phyloP scores from a whole-genome alignment of 2,329 filamentous ascomycete species.

The Seiridium cupressi region DNA sequence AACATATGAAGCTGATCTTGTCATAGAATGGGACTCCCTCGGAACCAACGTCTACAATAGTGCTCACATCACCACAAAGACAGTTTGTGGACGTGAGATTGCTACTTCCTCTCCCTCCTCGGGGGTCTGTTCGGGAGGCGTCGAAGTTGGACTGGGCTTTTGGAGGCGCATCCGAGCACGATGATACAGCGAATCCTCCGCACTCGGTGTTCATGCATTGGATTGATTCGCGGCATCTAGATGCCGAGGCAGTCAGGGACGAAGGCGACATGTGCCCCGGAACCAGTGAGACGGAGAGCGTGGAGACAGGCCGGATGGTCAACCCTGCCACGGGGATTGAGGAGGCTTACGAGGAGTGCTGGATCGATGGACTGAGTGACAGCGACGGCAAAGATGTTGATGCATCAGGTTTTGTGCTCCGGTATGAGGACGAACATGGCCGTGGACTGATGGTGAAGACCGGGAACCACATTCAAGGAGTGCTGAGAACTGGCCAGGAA shows the following conservation, averaged over 20 bases:
- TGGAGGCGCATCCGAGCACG: conserved; percentile 44
- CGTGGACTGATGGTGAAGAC: conserved; percentile 4
- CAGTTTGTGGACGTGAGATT: conserved; percentile 59
- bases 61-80: conserved; percentile 62
- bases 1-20: not conserved
- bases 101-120: conserved; percentile 29
- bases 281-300: conserved; percentile 23
- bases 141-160: conserved; percentile 58
- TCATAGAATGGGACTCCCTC: conserved; percentile 36
- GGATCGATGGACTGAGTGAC: conserved; percentile 4
- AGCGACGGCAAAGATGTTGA: not conserved
- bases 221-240: conserved; percentile 52
- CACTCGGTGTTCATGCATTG: conserved; percentile 55
- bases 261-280: conserved; percentile 53
- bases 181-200: conserved; percentile 20
- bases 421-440: not conserved
- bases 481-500: not conserved
- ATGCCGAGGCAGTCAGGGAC: conserved; percentile 39
- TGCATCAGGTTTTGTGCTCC: conserved; percentile 5
- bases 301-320: conserved; percentile 60
- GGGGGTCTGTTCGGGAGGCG: not conserved
- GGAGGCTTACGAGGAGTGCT: conserved; percentile 12
- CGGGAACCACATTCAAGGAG: conserved; percentile 1
- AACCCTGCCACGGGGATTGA: conserved; percentile 50
- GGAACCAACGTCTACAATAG: conserved; percentile 64